Conservation (phyloP, 805 yeast species). For the Wickerhamomyces mucosus region DNA sequence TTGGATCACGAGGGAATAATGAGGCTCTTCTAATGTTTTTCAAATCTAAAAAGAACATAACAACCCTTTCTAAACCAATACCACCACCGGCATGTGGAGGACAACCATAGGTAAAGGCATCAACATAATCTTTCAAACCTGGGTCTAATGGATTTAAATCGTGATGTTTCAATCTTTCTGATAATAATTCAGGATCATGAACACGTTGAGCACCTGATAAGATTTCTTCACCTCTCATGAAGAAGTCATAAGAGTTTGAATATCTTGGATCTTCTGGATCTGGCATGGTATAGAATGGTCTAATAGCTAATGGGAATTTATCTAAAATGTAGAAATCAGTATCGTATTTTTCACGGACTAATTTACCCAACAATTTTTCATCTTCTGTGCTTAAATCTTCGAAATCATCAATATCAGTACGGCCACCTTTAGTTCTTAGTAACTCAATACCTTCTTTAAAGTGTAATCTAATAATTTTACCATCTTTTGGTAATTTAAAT, state of each 20-base stretch:
- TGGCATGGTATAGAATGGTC: slow-evolving; percentile 99
- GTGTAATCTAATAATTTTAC: slow-evolving; percentile 84
- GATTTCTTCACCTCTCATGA: slow-evolving; percentile 99
- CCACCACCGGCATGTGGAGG: slow-evolving; percentile 99
- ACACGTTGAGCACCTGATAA: slow-evolving; percentile 99
- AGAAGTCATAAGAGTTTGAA: slow-evolving; percentile 97
- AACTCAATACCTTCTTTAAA: slow-evolving; percentile 87
- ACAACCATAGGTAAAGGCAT: slow-evolving; percentile 91
- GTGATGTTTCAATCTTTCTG: slow-evolving; percentile 72
- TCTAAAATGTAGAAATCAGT: slow-evolving; percentile 97
- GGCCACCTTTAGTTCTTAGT: slow-evolving; percentile 80
- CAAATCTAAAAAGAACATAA: slow-evolving; percentile 95
- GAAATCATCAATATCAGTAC: slow-evolving; percentile 61
- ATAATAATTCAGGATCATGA: slow-evolving; percentile 81
- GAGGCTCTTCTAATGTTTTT: slow-evolving; percentile 98
- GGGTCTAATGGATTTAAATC: slow-evolving; percentile 73
- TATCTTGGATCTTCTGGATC: slow-evolving; percentile 85
- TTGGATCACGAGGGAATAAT: slow-evolving; percentile 98
- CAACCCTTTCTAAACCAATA: slow-evolving; percentile 96
- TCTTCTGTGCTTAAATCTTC: slow-evolving; percentile 92
- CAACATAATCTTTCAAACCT: slow-evolving; percentile 85
- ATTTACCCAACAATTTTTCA: slow-evolving; percentile 85
- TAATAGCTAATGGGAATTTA: slow-evolving; percentile 91
- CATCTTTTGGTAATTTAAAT: slow-evolving; percentile 86
- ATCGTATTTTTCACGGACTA: slow-evolving; percentile 88